Evolutionary conservation across 2,329 filamentous ascomycete genomes (phyloP), one percentile per base, ranked within the genome.

Genomic region (Pestalotiopsis sp.): DNA sequence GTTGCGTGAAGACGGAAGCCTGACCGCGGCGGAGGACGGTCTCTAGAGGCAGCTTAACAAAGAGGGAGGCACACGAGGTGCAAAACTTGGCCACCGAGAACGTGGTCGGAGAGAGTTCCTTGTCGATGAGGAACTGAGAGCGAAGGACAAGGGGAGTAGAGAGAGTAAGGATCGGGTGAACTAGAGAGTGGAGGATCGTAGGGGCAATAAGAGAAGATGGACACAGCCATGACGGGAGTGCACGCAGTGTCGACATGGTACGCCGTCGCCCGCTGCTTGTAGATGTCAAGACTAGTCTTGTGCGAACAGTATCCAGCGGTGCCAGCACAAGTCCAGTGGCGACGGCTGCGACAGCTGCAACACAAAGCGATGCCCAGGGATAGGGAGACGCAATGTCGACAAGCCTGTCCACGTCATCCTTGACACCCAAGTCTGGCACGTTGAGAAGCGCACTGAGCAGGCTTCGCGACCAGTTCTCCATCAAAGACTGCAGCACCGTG

Each of bases 391-490:
- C 93, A 70, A 90, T 86, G 70, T 89, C 88, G 68, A 90, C 84
- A 69, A 95, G 84, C 23, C 95, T 90, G 76, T 97, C 94, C 60
- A 94, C 86, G 65, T 94, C 91, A 68, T 93, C 92, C 73, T 89
- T 90, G 67, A 94, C 83, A 9, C 92, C 93, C 39, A 94, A 84
- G 75, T 98, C 95, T 1, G 95, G 95, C 14, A 98, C 88, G 71
- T 97, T 97, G 73, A 98, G 87, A 5, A 98, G 86, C 1, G 96
- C 95, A 59, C 94, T 94, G n/a, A 98, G 86, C 66, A 98, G 87
- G 75, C 94, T 96, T 75, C 94, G 89, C 11, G 95, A 93, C 91
- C 97, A 99, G 74, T 93, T 95, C 79, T 98, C 96, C 38, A 97
- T 83, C 7, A 97, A 91, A 12, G 94, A 94, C 71, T 95, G 89